Conservation (phyloP, 257 asterid genomes). For the Nicotiana otophora region DNA sequence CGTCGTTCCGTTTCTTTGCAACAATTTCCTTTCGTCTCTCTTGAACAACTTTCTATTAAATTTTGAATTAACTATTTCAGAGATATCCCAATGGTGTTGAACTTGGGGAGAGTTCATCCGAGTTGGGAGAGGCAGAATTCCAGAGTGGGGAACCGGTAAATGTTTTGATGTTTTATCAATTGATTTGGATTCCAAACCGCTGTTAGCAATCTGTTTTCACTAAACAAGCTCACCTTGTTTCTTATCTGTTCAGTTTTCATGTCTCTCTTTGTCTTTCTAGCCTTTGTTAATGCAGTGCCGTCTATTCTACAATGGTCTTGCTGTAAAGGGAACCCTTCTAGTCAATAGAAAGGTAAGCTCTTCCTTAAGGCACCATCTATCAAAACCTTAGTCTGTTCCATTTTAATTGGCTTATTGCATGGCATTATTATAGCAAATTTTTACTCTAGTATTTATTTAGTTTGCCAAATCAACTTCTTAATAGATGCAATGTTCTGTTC, state of each 20-base stretch:
- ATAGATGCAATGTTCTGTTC: background rate
- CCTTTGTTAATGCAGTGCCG: conserved; percentile 87
- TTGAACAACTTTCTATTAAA: background rate
- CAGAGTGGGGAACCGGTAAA: conserved; percentile 46
- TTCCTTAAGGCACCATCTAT: background rate
- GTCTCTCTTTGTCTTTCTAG: conserved; percentile 35
- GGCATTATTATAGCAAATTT: background rate
- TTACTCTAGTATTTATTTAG: conserved; percentile 2
- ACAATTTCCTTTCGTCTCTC: background rate
- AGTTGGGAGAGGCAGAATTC: conserved; percentile 26
- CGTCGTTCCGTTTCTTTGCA: background rate
- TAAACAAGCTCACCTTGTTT: background rate
- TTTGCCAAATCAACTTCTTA: conserved; percentile 1
- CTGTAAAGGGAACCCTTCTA: conserved; percentile 90
- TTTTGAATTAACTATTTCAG: conserved; percentile 1
- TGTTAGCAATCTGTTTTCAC: background rate
- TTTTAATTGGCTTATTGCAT: background rate
- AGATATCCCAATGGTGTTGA: conserved; percentile 3
- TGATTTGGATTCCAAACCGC: background rate
- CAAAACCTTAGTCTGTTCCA: background rate
- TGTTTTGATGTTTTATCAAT: background rate
- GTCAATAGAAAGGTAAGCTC: conserved; percentile 54
- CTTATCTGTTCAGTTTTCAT: background rate
- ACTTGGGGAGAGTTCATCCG: conserved; percentile 19
- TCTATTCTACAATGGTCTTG: conserved; percentile 57